Percentiles rank a stretch among this genome's conserved stretches.
Evolutionary conservation across 352 stramenopile genomes (phyloP).

Genomic region (Phytophthora quininea): DNA sequence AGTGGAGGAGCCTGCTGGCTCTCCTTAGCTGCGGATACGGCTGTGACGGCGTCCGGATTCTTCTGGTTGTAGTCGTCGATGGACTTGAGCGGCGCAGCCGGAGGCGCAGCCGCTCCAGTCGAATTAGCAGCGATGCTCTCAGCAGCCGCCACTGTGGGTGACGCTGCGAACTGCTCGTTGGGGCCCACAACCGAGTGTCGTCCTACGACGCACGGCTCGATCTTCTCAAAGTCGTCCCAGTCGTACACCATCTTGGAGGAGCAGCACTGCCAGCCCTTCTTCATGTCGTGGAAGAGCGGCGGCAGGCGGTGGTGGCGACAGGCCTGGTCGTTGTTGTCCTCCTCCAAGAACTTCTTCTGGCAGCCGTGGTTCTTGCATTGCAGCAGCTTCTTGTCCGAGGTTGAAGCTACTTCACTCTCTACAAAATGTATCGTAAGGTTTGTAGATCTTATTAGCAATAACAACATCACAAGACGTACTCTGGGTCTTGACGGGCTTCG

Average conservation of each 20-base stretch:
- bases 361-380: conserved; percentile 91
- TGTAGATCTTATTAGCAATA: background rate
- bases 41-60: conserved; percentile 90
- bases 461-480: conserved; percentile 27
- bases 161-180: conserved; percentile 77
- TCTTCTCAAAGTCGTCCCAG: conserved; percentile 95
- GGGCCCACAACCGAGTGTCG: conserved; percentile 76
- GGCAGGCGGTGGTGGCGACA: conserved; percentile 82
- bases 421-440: conserved; percentile 10
- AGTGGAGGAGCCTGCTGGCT: conserved; percentile 49
- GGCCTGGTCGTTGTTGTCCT: conserved; percentile 76
- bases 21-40: conserved; percentile 73
- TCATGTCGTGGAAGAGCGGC: conserved; percentile 90
- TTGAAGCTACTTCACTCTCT: conserved; percentile 19
- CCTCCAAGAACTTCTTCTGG: conserved; percentile 79
- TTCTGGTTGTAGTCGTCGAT: conserved; percentile 93
- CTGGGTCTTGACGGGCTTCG: conserved; percentile 50
- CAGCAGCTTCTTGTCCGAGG: conserved; percentile 48
- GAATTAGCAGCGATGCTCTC: conserved; percentile 41
- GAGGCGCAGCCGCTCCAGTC: conserved; percentile 12
- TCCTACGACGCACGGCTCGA: conserved; percentile 70
- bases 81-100: conserved; percentile 77
- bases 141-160: conserved; percentile 77
- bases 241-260: conserved; percentile 93
- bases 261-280: conserved; percentile 92